These are phyloP conservation scores for Rosa chinensis DNA, from an alignment of 306 rosid genomes.

Conservation along the genomic window DNA sequence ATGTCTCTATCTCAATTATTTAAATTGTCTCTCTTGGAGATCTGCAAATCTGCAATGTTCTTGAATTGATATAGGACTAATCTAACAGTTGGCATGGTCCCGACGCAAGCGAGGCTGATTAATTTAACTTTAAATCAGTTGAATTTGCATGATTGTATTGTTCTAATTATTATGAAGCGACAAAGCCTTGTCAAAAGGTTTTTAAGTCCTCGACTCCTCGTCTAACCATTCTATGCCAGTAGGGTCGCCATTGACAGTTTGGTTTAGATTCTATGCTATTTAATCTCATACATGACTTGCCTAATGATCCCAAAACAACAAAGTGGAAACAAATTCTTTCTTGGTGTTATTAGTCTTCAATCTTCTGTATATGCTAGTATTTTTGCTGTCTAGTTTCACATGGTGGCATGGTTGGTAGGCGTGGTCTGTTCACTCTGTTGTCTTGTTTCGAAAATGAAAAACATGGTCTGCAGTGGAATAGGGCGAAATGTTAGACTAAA, in stretches of 20 bases:
- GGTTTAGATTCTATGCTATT: conserved; percentile 1
- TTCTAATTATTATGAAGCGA: neutral
- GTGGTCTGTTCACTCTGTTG: neutral
- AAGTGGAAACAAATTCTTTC: neutral
- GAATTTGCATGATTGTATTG: conserved; percentile 10
- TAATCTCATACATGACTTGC: neutral
- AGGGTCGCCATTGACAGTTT: neutral
- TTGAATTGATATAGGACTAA: neutral
- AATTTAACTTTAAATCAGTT: neutral
- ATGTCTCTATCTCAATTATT: conserved; percentile 19
- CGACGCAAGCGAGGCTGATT: neutral
- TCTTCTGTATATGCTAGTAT: neutral
- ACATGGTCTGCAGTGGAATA: conserved; percentile 4
- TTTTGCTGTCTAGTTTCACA: conserved; percentile 3
- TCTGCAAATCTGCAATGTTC: conserved; percentile 12
- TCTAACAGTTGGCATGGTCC: conserved; percentile 16
- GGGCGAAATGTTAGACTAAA: neutral
- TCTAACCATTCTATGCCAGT: neutral
- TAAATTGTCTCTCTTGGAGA: conserved; percentile 20
- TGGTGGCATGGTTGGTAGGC: conserved; percentile 1
- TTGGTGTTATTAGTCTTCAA: neutral
- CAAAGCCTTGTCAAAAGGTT: neutral
- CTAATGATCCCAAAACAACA: conserved; percentile 11
- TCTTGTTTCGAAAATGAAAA: neutral
- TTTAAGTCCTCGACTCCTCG: neutral